Evolutionary conservation across 1,139 yeast genomes (phyloP).

Genomic region (Yamadazyma conglobata): DNA sequence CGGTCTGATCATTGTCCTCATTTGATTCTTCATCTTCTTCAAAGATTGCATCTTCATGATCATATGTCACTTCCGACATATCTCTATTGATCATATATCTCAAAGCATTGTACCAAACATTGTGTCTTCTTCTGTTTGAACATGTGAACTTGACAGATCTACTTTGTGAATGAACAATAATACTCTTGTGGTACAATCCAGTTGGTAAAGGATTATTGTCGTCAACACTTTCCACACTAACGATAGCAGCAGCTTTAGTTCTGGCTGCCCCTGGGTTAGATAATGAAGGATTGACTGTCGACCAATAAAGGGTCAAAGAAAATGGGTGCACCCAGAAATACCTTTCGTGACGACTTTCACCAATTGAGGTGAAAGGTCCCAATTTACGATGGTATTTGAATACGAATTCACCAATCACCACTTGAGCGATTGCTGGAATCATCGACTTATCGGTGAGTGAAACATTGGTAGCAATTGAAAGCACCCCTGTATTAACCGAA

Average conservation of each 20-base stretch:
- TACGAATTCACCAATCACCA: conserved; percentile 88
- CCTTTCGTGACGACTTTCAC: conserved; percentile 83
- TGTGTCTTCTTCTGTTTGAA: conserved; percentile 83
- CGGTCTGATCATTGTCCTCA: conserved; percentile 11
- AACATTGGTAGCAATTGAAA: conserved; percentile 67
- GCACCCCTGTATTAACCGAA: conserved; percentile 30
- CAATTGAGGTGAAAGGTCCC: conserved; percentile 70
- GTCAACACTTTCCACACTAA: conserved; percentile 72
- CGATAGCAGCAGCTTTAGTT: conserved; percentile 79
- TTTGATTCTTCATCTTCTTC: conserved; percentile 18
- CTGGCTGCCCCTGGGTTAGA: conserved; percentile 63
- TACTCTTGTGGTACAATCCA: conserved; percentile 83
- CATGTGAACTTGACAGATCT: conserved; percentile 72
- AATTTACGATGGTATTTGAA: conserved; percentile 81
- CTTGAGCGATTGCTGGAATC: conserved; percentile 86
- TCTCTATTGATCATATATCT: conserved; percentile 71
- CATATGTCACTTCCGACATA: conserved; percentile 56
- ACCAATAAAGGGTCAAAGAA: conserved; percentile 88
- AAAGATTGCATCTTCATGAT: conserved; percentile 24
- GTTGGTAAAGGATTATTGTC: conserved; percentile 90
- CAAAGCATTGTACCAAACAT: conserved; percentile 86
- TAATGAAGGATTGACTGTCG: conserved; percentile 73
- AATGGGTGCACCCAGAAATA: conserved; percentile 98
- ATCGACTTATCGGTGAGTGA: conserved; percentile 70
- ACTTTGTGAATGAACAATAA: conserved; percentile 68